phyloP scores from a whole-genome alignment of 1,139 yeast species.

The Protomyces macrosporus region DNA sequence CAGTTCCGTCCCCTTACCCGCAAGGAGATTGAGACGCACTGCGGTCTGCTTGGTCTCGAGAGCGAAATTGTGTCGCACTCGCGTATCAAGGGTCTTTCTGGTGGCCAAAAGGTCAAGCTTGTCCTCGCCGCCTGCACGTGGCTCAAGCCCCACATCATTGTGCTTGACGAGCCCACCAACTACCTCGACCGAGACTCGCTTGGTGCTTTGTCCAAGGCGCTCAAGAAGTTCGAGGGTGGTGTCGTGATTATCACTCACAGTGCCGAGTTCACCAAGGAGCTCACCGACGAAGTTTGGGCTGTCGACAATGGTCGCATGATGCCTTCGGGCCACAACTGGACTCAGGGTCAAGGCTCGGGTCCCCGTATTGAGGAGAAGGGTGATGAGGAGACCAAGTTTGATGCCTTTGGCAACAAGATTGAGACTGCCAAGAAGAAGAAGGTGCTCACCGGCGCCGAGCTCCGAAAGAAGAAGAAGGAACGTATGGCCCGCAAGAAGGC shows the following conservation, averaged over 20 bases:
- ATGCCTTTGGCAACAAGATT: conserved; percentile 99
- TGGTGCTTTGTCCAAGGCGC: conserved; percentile 98
- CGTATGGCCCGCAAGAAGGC: conserved; percentile 99
- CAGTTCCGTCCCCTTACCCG: conserved; percentile 99
- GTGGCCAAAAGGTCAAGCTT: conserved; percentile 99
- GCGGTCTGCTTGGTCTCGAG: conserved; percentile 97
- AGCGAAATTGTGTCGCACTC: conserved; percentile 99
- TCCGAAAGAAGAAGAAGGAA: conserved; percentile 99
- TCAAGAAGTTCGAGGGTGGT: conserved; percentile 99
- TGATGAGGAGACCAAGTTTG: conserved; percentile 96
- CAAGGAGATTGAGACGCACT: conserved; percentile 98
- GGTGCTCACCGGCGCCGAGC: conserved; percentile 97
- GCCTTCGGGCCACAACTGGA: conserved; percentile 99
- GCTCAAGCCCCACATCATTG: conserved; percentile 99
- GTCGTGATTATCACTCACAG: conserved; percentile 99
- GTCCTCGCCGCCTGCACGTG: conserved; percentile 99
- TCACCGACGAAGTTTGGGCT: conserved; percentile 99
- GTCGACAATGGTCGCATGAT: conserved; percentile 96
- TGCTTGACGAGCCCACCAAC: conserved; percentile 81
- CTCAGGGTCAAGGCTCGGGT: conserved; percentile 99
- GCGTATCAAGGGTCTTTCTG: conserved; percentile 99
- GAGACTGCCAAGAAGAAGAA: conserved; percentile 92
- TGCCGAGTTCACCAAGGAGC: conserved; percentile 98
- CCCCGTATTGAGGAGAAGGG: conserved; percentile 86
- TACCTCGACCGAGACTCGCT: conserved; percentile 98